phyloP scores from a whole-genome alignment of 805 yeast genomes.

The Lipomyces sp. region DNA sequence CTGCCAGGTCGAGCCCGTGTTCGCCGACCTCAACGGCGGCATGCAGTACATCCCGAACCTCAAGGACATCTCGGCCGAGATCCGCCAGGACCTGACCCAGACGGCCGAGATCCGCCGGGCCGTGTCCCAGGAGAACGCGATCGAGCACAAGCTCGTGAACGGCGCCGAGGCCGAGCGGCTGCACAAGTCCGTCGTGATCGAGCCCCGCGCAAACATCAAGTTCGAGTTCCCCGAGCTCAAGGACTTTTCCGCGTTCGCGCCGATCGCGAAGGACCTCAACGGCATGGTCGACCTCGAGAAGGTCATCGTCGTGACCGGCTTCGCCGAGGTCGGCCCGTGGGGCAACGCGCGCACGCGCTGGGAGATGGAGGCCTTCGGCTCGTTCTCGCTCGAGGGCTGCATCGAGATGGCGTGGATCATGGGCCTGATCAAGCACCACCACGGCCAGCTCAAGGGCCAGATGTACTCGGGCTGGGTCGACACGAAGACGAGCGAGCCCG shows the following conservation, averaged over 20 bases:
- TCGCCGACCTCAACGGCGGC: slow-evolving; percentile 99
- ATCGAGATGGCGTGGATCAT: slow-evolving; percentile 99
- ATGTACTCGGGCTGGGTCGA: slow-evolving; percentile 98
- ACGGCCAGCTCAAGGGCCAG: slow-evolving; percentile 74
- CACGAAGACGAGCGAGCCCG: slow-evolving; percentile 85
- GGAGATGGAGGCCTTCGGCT: slow-evolving; percentile 98
- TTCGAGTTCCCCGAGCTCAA: slow-evolving; percentile 89
- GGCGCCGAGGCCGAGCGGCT: slow-evolving; percentile 89
- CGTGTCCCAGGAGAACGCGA: slow-evolving; percentile 86
- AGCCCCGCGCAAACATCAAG: slow-evolving; percentile 93
- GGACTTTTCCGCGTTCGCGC: slow-evolving; percentile 60
- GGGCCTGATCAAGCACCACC: slow-evolving; percentile 95
- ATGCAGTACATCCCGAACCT: slow-evolving; percentile 88
- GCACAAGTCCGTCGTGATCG: slow-evolving; percentile 68
- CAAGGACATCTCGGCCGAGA: slow-evolving; percentile 76
- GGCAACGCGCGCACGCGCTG: slow-evolving; percentile 98
- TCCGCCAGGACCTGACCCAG: slow-evolving; percentile 70
- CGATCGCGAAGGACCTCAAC: slow-evolving; percentile 55
- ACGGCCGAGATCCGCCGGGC: slow-evolving; percentile 93
- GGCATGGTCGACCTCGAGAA: slow-evolving; percentile 90
- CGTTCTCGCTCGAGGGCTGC: slow-evolving; percentile 94
- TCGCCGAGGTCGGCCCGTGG: slow-evolving; percentile 99
- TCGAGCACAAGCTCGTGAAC: slow-evolving; percentile 79
- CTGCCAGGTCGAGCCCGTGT: slow-evolving; percentile 90
- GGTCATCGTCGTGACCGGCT: slow-evolving; percentile 94